Conservation (phyloP, 106 monocot species). For the Apostasia shenzhenica region DNA sequence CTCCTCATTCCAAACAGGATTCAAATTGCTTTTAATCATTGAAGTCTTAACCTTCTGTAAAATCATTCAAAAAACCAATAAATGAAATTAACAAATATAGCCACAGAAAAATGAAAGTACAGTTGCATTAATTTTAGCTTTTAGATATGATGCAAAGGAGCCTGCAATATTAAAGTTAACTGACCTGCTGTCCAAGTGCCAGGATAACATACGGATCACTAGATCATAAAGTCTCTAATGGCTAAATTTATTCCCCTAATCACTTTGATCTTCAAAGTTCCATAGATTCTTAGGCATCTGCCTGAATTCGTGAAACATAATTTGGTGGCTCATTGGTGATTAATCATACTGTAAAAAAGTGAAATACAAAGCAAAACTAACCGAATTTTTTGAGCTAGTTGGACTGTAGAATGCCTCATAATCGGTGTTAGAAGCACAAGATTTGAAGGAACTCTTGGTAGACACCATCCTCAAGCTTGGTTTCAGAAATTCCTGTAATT, state of each 20-base stretch:
- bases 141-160: too few relatives aligned
- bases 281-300: slow-evolving; percentile 27
- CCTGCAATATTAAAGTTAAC: too few relatives aligned
- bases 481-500: slow-evolving; percentile 82
- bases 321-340: not conserved
- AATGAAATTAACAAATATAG: too few relatives aligned
- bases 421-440: slow-evolving; percentile 33
- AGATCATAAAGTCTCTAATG: slow-evolving; percentile 47
- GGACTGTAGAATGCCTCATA: slow-evolving; percentile 15
- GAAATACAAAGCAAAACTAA: slow-evolving; percentile 16
- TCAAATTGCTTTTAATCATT: slow-evolving; percentile 64
- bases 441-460: slow-evolving; percentile 43
- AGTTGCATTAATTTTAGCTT: too few relatives aligned
- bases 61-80: not conserved
- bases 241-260: slow-evolving; percentile 48
- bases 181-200: slow-evolving; percentile 51
- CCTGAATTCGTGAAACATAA: slow-evolving; percentile 15
- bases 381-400: slow-evolving; percentile 31
- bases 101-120: too few relatives aligned
- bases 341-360: not conserved
- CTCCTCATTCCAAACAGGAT: slow-evolving; percentile 84
- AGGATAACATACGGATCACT: slow-evolving; percentile 74
- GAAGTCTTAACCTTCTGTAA: slow-evolving; percentile 54
- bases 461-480: slow-evolving; percentile 81
- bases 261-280: slow-evolving; percentile 56